Evolutionary conservation across 371 early-diverging fungal species (phyloP), one percentile per base, ranked within the genome.

Genomic region (Mortierella sp.): DNA sequence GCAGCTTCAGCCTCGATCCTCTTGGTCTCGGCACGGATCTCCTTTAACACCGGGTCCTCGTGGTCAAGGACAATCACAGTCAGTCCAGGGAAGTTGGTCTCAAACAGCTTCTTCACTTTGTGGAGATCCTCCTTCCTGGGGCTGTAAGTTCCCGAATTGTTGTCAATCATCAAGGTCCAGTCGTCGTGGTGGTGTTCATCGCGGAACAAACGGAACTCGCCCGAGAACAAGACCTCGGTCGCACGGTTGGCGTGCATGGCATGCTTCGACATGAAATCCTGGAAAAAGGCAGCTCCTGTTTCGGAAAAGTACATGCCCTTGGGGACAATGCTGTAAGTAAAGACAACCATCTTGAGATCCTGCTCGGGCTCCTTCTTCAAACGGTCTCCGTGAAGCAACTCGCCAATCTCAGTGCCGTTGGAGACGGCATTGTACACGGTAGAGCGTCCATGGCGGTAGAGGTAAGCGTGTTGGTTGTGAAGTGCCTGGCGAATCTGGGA

Each of bases 221-320:
- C 87, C 24, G 87, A 75, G 70, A 45, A 86, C 70, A 80, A n/a
- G 13, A 86, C 87, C 42, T 86, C 87, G 0, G 74, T 72, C 28
- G 87, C 77, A 10, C 87, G 77, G 70, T 86, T 80, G 47, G 82
- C 82, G 48, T 86, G 87, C 87, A 86, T 86, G 14, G 87, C 87
- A 21, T 86, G 87, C 76, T 86, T 86, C 16, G 87, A 86, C 87
- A 86, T 86, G 57, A 86, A 86, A 28, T 86, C 87, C 63, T 82
- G 82, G 73, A 86, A 86, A 76, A 86, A 86, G 6, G 87, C 87
- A 2, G 83, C 54, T 10, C 87, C 87, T 26, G 87, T 86, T 60
- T 86, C 87, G 1, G 87, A 86, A 60, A 86, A 86, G 45, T 86
- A 86, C 48, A 86, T 42, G 19, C 87, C 87, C 70, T 80, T 80